Conservation (phyloP, 2,329 filamentous ascomycete genomes). For the Fusarium sp. region DNA sequence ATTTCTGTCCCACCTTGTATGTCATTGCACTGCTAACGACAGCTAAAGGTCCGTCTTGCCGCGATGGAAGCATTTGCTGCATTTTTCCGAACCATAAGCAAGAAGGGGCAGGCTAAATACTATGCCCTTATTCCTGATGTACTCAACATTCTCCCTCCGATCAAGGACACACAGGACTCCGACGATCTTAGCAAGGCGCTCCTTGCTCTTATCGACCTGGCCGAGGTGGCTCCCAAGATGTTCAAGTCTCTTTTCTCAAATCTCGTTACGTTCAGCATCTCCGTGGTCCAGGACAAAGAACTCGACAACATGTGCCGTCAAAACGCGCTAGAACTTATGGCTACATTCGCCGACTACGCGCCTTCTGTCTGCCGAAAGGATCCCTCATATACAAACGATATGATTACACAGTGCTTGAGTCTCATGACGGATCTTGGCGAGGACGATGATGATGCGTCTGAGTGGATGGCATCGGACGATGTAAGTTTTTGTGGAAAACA, state of each 20-base stretch:
- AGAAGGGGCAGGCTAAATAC: constrained; percentile 90
- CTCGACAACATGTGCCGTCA: constrained; percentile 89
- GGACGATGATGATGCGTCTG: constrained; percentile 92
- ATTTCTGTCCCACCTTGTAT: constrained; percentile 9
- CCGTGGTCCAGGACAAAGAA: constrained; percentile 95
- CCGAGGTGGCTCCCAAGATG: constrained; percentile 96
- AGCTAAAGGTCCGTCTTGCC: constrained; percentile 80
- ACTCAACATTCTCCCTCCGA: constrained; percentile 91
- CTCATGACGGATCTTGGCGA: constrained; percentile 97
- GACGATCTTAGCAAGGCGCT: constrained; percentile 92
- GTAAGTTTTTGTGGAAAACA: constrained; percentile 60
- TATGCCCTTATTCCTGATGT: constrained; percentile 88
- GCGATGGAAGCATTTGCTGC: constrained; percentile 97
- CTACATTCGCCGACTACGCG: constrained; percentile 95
- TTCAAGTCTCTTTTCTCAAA: constrained; percentile 95
- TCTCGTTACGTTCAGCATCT: constrained; percentile 91
- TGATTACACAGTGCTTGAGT: constrained; percentile 98
- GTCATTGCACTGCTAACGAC: constrained; percentile 30
- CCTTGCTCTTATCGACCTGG: constrained; percentile 90
- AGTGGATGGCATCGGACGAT: constrained; percentile 95
- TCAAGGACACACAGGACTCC: constrained; percentile 91
- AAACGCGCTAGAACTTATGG: constrained; percentile 96
- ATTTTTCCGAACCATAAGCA: constrained; percentile 91
- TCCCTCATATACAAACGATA: constrained; percentile 88
- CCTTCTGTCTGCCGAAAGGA: constrained; percentile 97